Conservation (phyloP, 768 basidiomycete species). For the Inosperma sp. region DNA sequence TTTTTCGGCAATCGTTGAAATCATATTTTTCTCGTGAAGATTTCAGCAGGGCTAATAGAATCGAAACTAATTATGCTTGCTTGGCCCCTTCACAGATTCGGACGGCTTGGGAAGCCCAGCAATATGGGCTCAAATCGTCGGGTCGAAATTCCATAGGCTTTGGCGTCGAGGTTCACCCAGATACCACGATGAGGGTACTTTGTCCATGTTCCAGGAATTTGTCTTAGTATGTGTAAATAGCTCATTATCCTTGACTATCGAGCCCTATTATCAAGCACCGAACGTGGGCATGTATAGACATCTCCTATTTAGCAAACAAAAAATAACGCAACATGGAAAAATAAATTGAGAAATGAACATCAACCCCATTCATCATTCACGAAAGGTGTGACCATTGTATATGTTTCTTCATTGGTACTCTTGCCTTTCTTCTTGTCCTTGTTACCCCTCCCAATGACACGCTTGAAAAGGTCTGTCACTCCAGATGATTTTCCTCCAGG, state of each 20-base stretch:
- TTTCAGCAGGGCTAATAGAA: constrained; percentile 48
- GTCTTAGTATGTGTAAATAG: neutral
- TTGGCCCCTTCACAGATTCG: constrained; percentile 50
- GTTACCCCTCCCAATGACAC: constrained; percentile 51
- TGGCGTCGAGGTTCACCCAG: no score
- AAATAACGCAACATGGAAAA: neutral
- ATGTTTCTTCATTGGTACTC: constrained; percentile 69
- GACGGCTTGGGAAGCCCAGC: constrained; percentile 21
- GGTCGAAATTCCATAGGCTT: constrained; percentile 31
- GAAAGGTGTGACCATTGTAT: constrained; percentile 80
- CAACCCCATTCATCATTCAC: constrained; percentile 71
- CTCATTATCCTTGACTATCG: no score
- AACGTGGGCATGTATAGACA: neutral
- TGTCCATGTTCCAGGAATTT: no score
- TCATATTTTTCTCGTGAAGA: constrained; percentile 18
- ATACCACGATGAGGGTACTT: no score
- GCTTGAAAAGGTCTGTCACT: constrained; percentile 55
- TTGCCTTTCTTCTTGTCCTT: constrained; percentile 41
- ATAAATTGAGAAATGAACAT: constrained; percentile 1
- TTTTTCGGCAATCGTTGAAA: neutral
- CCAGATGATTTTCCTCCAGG: constrained; percentile 30
- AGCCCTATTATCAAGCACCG: no score
- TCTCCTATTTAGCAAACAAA: neutral
- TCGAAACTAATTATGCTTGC: constrained; percentile 46
- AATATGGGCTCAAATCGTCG: constrained; percentile 14